phyloP scores from a whole-genome alignment of 495 filamentous ascomycete genomes.

The Xylaria flabelliformis region DNA sequence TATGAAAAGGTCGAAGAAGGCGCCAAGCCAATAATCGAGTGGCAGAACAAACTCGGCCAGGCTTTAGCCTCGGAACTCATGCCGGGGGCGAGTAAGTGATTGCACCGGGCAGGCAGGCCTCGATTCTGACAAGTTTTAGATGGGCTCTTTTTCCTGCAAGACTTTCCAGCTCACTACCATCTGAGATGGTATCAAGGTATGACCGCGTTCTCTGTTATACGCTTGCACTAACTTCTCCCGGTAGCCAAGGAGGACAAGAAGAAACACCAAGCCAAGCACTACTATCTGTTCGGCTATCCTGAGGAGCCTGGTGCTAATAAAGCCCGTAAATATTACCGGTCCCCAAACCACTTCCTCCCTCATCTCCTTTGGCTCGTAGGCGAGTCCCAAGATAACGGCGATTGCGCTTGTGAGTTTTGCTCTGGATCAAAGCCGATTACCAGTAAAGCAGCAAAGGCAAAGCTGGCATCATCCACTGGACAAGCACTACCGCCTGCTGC shows the following conservation, averaged over 20 bases:
- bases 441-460: conserved; percentile 18
- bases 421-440: conserved; percentile 27
- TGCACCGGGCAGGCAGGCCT: not conserved
- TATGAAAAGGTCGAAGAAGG: conserved; percentile 28
- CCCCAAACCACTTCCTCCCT: conserved; percentile 48
- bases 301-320: conserved; percentile 27
- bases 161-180: conserved; percentile 26
- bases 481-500: not conserved
- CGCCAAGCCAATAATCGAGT: conserved; percentile 24
- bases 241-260: conserved; percentile 26
- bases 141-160: conserved; percentile 20
- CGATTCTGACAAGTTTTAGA: conserved; percentile 21
- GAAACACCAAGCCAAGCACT: conserved; percentile 38
- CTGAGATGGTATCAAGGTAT: conserved; percentile 30
- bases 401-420: conserved; percentile 40
- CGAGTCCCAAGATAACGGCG: conserved; percentile 37
- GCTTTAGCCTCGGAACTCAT: conserved; percentile 24
- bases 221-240: not conserved
- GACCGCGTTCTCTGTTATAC: not conserved
- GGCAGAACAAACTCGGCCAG: conserved; percentile 31
- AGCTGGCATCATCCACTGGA: not conserved
- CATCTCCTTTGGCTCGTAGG: conserved; percentile 50
- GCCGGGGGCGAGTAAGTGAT: conserved; percentile 21
- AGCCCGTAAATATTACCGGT: conserved; percentile 41
- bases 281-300: conserved; percentile 53